Conservation (phyloP, 1,284 basidiomycete species). For the Trametes pubescens region DNA sequence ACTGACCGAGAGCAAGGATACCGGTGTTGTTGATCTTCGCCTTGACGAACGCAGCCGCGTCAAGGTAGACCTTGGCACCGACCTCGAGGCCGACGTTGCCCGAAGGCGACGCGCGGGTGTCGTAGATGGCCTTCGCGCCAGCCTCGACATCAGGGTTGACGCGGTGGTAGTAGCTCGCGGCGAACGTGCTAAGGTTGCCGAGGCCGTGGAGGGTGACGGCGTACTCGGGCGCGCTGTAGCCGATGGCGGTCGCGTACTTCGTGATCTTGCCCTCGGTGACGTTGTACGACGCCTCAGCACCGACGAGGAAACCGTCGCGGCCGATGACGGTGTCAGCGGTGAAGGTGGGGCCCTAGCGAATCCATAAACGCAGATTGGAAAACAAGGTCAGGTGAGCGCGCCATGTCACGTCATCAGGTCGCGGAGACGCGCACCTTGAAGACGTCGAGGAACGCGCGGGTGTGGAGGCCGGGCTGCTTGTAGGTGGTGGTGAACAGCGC, state of each 20-base stretch:
- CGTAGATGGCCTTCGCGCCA: constrained; percentile 97
- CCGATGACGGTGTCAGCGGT: constrained; percentile 96
- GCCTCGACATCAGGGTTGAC: constrained; percentile 96
- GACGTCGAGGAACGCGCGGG: constrained; percentile 90
- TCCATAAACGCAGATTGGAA: constrained; percentile 2
- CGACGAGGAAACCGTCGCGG: constrained; percentile 97
- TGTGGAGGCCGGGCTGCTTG: constrained; percentile 97
- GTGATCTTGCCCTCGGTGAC: constrained; percentile 93
- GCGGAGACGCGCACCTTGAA: constrained; percentile 78
- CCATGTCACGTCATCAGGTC: constrained; percentile 33
- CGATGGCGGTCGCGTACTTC: constrained; percentile 92
- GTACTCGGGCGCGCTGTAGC: constrained; percentile 97
- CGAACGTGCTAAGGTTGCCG: constrained; percentile 94
- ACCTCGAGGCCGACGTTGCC: constrained; percentile 91
- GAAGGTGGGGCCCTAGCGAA: constrained; percentile 88
- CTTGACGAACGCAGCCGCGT: constrained; percentile 93
- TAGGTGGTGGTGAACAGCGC: constrained; percentile 87
- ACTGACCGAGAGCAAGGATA: constrained; percentile 82
- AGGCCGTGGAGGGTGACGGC: constrained; percentile 95
- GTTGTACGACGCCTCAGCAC: constrained; percentile 97
- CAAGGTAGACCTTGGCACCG: constrained; percentile 95
- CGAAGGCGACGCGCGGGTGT: constrained; percentile 89
- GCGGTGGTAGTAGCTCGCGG: constrained; percentile 99
- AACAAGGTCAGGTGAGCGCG: constrained; percentile 32
- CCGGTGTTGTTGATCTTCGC: constrained; percentile 99